phyloP scores from a whole-genome alignment of 2,329 filamentous ascomycete species.

The Calonectria pauciramosa region DNA sequence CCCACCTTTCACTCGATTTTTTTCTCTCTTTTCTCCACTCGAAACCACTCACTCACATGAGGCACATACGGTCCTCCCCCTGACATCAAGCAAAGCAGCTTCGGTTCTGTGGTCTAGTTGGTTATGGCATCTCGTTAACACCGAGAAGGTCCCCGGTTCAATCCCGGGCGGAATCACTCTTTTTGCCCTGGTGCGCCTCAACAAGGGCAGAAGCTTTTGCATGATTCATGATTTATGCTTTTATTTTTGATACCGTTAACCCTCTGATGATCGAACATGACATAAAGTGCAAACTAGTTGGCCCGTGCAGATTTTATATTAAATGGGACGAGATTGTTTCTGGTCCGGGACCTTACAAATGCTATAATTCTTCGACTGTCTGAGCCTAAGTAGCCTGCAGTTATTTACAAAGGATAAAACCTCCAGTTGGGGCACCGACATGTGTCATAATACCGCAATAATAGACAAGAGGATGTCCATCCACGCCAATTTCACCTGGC shows the following conservation, averaged over 20 bases:
- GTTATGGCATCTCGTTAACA: conserved; percentile 8
- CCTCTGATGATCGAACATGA: neutral
- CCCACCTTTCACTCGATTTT: too few relatives aligned
- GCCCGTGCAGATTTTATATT: neutral
- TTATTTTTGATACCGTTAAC: neutral
- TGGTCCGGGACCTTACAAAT: too few relatives aligned
- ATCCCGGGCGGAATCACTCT: conserved; percentile 6
- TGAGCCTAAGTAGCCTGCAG: neutral
- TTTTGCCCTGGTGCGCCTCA: neutral
- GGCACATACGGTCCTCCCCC: too few relatives aligned
- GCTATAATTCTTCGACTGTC: too few relatives aligned
- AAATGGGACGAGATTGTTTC: neutral
- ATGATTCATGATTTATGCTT: neutral
- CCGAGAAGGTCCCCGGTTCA: conserved; percentile 8
- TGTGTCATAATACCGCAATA: neutral
- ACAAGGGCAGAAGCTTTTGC: neutral
- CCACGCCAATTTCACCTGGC: neutral
- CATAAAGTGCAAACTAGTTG: neutral
- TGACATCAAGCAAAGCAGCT: neutral
- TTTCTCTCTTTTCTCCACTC: too few relatives aligned
- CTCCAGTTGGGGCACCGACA: neutral
- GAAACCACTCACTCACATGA: too few relatives aligned
- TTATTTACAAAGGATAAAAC: neutral
- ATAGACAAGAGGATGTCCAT: neutral
- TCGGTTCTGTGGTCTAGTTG: neutral